Conservation (phyloP, 2,329 filamentous ascomycete genomes). For the Alternaria dauci region DNA sequence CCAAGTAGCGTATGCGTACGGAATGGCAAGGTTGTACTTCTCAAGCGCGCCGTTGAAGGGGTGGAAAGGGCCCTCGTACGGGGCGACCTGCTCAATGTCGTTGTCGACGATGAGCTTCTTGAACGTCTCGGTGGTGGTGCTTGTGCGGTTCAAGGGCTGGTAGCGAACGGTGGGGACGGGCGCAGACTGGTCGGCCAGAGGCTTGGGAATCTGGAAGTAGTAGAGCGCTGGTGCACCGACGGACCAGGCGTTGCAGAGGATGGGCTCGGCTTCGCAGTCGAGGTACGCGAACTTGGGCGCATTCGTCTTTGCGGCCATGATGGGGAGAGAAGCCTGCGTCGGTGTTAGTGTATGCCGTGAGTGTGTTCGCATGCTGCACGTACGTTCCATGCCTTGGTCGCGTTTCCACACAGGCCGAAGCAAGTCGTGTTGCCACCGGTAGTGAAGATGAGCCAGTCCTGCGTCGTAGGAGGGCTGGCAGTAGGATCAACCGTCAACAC, state of each 20-base stretch:
- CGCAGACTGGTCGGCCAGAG: slow-evolving; percentile 69
- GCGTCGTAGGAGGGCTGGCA: slow-evolving; percentile 65
- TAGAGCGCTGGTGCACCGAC: slow-evolving; percentile 70
- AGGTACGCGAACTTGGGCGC: slow-evolving; percentile 73
- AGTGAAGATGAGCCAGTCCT: slow-evolving; percentile 79
- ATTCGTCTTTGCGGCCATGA: slow-evolving; percentile 68
- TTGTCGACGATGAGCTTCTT: slow-evolving; percentile 68
- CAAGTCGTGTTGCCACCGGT: slow-evolving; percentile 82
- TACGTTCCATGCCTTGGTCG: slow-evolving; percentile 69
- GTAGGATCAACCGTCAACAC: slow-evolving; percentile 68
- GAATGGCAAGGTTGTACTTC: slow-evolving; percentile 68
- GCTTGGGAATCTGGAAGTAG: slow-evolving; percentile 68
- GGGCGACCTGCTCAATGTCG: slow-evolving; percentile 59
- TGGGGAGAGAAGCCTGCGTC: slow-evolving; percentile 65
- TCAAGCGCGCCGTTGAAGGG: slow-evolving; percentile 75
- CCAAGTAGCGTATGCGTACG: slow-evolving; percentile 74
- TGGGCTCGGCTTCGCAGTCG: slow-evolving; percentile 77
- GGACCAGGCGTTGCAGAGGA: slow-evolving; percentile 79
- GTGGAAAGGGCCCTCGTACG: slow-evolving; percentile 75
- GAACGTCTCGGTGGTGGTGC: slow-evolving; percentile 70
- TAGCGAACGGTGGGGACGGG: slow-evolving; percentile 70
- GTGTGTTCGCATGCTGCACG: slow-evolving; percentile 23
- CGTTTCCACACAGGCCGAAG: slow-evolving; percentile 70
- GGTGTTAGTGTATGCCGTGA: slow-evolving; percentile 5
- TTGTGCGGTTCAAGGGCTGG: slow-evolving; percentile 74